Base-by-base conservation (phyloP, 371 early-diverging fungal genomes). In the Syncephalastrum contaminatum region DNA sequence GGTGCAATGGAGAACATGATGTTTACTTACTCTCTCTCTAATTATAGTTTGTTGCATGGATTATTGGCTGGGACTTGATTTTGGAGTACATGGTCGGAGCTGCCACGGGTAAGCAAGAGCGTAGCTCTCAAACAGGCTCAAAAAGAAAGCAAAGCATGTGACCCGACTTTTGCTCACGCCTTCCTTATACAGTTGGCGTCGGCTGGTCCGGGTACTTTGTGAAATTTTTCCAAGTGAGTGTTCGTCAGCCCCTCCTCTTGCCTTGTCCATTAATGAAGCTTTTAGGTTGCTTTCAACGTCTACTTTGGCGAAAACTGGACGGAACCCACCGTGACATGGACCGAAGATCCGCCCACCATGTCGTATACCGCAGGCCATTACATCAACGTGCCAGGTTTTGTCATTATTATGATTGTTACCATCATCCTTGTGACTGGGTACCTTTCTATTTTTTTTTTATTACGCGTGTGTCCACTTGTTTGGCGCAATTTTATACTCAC, bases 71-170 rank as follows among this genome's bases (percentile, higher is more conserved):
- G 93, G 85, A 91, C 68, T 69, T 92, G 39, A 85, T 88, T 16
- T 74, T 93, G 25, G 93, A 93, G 71, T 92, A 90, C 62, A 72
- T 88, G 75, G 84, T 90, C 8, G 89, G 88, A n/a, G 82, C 90
- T 25, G 85, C 90, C 6, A 85, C 91, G 0, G 87, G 67, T 70
- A 57, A 55, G 4, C 20, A 43, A 22, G 43, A 19, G 36, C 5
- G 36, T 10, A 30, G 36, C 36, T 30, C 12, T 30, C 36, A 30
- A 30, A 30, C 36, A 30, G 36, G 36, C 36, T 30, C 36, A 2
- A 2, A 5, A 30, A 30, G 36, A 30, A 30, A 30, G 36, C 5
- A 30, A 30, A 8, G 36, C 36, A 30, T 30, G 36, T 30, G 36
- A 30, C 36, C 36, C 36, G 10, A 30, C 12, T 30, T 30, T 30